These are phyloP conservation scores for Gymnopus androsaceus DNA, from an alignment of 1,284 basidiomycete genomes.

Conservation along the genomic window DNA sequence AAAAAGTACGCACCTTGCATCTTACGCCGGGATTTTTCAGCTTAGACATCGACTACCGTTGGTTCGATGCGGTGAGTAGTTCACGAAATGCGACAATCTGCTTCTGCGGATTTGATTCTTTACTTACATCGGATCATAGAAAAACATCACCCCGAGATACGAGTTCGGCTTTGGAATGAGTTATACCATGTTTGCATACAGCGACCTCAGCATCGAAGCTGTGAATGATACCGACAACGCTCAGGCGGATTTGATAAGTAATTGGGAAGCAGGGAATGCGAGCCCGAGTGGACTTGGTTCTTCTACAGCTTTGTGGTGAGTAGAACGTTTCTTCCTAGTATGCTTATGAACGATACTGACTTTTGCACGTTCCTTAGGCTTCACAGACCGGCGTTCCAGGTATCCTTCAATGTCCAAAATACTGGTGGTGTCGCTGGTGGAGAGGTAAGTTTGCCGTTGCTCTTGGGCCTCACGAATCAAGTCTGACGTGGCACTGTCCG, in stretches of 20 bases:
- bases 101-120: constrained; percentile 52
- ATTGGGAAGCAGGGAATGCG: constrained; percentile 23
- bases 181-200: constrained; percentile 54
- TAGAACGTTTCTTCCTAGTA: not conserved
- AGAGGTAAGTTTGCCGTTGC: constrained; percentile 27
- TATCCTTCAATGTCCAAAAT: constrained; percentile 33
- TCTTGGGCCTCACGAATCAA: not conserved
- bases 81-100: too few species aligned
- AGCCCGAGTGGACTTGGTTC: constrained; percentile 11
- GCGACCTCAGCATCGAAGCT: constrained; percentile 29
- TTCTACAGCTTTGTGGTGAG: constrained; percentile 16
- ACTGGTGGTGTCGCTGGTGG: constrained; percentile 31
- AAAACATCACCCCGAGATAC: constrained; percentile 56
- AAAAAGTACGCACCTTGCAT: too few species aligned
- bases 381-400: constrained; percentile 28
- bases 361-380: constrained; percentile 18
- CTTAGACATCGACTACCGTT: constrained; percentile 16
- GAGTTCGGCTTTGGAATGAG: constrained; percentile 65
- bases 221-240: not conserved
- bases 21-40: not conserved
- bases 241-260: constrained; percentile 7
- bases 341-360: constrained; percentile 24
- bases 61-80: constrained; percentile 15
- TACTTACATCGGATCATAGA: constrained; percentile 23
- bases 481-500: not conserved